phyloP scores from a whole-genome alignment of 176 grass and related monocot genomes.

The Ampelocalamus luodianensis region DNA sequence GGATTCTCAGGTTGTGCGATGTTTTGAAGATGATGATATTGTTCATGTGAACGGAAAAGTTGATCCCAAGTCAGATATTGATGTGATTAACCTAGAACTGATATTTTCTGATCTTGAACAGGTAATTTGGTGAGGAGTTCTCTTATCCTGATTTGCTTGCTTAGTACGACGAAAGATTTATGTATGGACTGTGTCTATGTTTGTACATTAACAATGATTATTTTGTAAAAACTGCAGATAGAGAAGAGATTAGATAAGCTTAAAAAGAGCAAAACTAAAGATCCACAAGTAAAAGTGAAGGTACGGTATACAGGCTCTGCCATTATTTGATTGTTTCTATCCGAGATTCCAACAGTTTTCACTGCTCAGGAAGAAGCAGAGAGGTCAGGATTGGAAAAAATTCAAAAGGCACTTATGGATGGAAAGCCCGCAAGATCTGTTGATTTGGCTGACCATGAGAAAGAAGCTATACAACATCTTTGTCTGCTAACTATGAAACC shows the following conservation, averaged over 20 bases:
- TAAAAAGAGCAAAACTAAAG: constrained; percentile 96
- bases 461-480: constrained; percentile 83
- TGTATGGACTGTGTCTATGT: constrained; percentile 5
- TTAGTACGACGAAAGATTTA: constrained; percentile 4
- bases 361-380: constrained; percentile 81
- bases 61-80: constrained; percentile 96
- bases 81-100: constrained; percentile 94
- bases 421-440: constrained; percentile 93
- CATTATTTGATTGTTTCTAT: constrained; percentile 27
- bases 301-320: constrained; percentile 40
- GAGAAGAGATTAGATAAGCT: constrained; percentile 98
- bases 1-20: constrained; percentile 81
- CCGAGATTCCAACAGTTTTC: constrained; percentile 34
- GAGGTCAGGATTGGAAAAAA: constrained; percentile 78
- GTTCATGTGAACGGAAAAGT: constrained; percentile 95
- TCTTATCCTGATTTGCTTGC: constrained; percentile 27
- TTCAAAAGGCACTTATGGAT: constrained; percentile 70
- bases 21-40: constrained; percentile 97
- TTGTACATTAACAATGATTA: constrained; percentile 24
- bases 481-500: constrained; percentile 97
- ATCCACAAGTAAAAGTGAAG: constrained; percentile 82
- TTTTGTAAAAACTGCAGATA: constrained; percentile 67
- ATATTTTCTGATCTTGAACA: constrained; percentile 96
- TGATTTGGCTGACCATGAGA: constrained; percentile 82
- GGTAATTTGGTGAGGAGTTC: constrained; percentile 57